Percentiles rank a stretch among this genome's conserved stretches.
phyloP scores from a whole-genome alignment of 2,329 filamentous ascomycete species.

The Colletotrichum paranaense region DNA sequence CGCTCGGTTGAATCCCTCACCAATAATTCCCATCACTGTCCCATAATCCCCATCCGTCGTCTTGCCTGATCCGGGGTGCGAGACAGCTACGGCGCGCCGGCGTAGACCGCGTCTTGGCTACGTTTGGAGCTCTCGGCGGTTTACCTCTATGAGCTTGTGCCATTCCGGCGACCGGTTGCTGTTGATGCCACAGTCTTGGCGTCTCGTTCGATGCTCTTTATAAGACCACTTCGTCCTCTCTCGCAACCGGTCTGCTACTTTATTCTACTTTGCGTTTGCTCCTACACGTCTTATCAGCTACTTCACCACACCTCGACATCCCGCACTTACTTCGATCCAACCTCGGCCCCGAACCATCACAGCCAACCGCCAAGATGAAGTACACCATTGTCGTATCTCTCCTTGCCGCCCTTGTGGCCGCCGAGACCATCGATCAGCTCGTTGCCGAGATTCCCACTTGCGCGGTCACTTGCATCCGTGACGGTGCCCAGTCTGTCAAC shows the following conservation, averaged over 20 bases:
- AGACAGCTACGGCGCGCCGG: neutral
- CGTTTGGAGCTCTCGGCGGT: neutral
- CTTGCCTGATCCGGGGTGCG: slow-evolving; percentile 23
- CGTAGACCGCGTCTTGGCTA: slow-evolving; percentile 9
- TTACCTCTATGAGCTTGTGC: neutral
- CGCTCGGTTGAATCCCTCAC: neutral
- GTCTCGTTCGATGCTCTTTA: neutral
- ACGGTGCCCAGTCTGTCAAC: slow-evolving; percentile 44
- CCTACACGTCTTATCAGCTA: neutral
- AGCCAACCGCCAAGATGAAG: slow-evolving; percentile 42
- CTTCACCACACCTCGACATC: neutral
- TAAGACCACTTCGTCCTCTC: slow-evolving; percentile 8
- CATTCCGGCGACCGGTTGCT: neutral
- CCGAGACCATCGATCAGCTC: slow-evolving; percentile 40
- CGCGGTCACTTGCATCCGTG: slow-evolving; percentile 50
- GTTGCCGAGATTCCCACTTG: slow-evolving; percentile 50
- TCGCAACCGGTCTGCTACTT: too few species aligned
- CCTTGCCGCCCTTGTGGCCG: slow-evolving; percentile 40
- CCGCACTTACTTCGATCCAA: neutral
- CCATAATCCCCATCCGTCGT: neutral
- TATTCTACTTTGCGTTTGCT: neutral
- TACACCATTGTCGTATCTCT: slow-evolving; percentile 41
- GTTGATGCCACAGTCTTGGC: neutral
- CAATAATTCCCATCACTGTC: neutral
- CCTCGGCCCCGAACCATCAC: neutral